Base-by-base conservation (phyloP, 2,329 filamentous ascomycete genomes). In the Phyllosticta citribraziliensis region DNA sequence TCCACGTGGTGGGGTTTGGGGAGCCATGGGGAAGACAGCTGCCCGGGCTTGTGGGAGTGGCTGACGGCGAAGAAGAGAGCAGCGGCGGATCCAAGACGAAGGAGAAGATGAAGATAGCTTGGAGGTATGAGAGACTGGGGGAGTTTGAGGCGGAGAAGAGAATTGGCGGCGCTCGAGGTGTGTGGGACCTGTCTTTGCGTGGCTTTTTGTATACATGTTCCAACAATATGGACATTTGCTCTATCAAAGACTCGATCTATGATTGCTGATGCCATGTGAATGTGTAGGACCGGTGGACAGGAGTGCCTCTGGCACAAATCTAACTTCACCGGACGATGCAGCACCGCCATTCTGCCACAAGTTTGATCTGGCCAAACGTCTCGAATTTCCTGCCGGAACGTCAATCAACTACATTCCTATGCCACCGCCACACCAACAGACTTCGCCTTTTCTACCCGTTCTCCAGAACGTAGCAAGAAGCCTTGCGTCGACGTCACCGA, bases 81-180 rank as follows among this genome's bases (percentile, higher is more conserved):
- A 67, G 69, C 24, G 69, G 75, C 30, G 76, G 69, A 69, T 68
- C 69, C 72, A 73, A 75, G 72, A 66, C 50, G 60, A 68, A 69
- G 50, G 88, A 93, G 64, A 92, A 87, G 74, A 97, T 99, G 94
- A 97, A 96, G 78, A 99, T 99, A 78, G 94, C 94, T 3, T 99
- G 94, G 94, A 83, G 94, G 73, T 99, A 99, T 76, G 92, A 97
- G 74, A 83, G 85, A 35, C 75, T 97, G 58, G 88, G 88, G 17
- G 87, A 88, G 65, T 86, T 86, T 67, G 85, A 85, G 52, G 80
- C 79, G 63, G 75, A 80, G 58, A 73, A 76, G 66, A 57, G 60
- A 40, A 62, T 62, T n/a, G 61, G 57, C 63, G 78, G 78, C 63
- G 78, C 76, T 68, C 82, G 84, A 86, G 85, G 87, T 88, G 79